Evolutionary conservation across 768 basidiomycete genomes (phyloP), one percentile per base, ranked within the genome.

Genomic region (Scleroderma citrinum): DNA sequence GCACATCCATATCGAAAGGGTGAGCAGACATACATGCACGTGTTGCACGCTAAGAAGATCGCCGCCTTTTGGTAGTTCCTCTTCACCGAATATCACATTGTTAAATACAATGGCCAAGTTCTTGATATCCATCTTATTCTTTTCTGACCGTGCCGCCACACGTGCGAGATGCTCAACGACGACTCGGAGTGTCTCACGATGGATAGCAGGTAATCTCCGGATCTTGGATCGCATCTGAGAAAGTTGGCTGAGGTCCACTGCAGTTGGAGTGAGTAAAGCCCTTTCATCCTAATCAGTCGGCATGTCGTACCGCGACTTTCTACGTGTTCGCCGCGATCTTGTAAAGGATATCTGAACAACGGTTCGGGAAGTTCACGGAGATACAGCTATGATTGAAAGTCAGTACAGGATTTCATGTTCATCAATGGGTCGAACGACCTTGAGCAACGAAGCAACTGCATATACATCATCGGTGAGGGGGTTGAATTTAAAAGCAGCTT

Each of bases 61-160:
- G 0, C 77, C 81, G 32, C 74, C 80, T 62, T 87, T 87, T 3
- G 87, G 83, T 49, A 92, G 75, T 53, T 94, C 90, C 53, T 96
- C 92, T 65, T 94, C 91, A 6, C 92, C 92, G 56, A 96, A 93
- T 41, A 96, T 80, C 20, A 92, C 90, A 8, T 82, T 75, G 17
- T 87, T 86, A 69, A 95, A 94, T 3, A 93, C 84, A 41, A 96
- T 93, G 3, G 92, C 89, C 20, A 96, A 71, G 61, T 95, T 96
- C 72, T 85, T 92, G 3, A 84, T 74, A 58, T 92, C 93, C 93
- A 96, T 96, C 68, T 94, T 95, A 63, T 94, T 96, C 62, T 78
- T 82, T 23, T 84, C 81, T 19, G 75, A 73, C 31, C 73, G 72
- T 5, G 81, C 70, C 3, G 81, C 77, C 13, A 96, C 82, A 13